These are phyloP conservation scores for Arxiozyma slooffiae DNA, from an alignment of 1,139 yeast species.

Conservation along the genomic window DNA sequence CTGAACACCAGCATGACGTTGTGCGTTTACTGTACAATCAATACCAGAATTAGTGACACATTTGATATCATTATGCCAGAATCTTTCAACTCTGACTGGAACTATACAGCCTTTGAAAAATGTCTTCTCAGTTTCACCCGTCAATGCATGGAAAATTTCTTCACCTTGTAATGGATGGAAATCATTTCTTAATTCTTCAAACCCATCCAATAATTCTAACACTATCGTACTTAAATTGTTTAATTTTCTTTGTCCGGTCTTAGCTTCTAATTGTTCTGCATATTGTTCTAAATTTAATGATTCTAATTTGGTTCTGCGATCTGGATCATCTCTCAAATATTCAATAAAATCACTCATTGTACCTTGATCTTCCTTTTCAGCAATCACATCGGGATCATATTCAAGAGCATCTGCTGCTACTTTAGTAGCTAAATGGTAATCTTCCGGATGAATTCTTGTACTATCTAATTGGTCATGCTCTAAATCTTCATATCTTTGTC, in stretches of 20 bases:
- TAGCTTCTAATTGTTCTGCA: slow-evolving; percentile 80
- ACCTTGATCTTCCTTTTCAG: slow-evolving; percentile 53
- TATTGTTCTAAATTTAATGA: slow-evolving; percentile 84
- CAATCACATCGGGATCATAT: slow-evolving; percentile 87
- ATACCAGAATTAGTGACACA: slow-evolving; percentile 71
- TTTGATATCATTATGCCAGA: slow-evolving; percentile 36
- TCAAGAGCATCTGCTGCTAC: slow-evolving; percentile 98
- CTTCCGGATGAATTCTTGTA: slow-evolving; percentile 96
- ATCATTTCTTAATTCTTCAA: slow-evolving; percentile 70
- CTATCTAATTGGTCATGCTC: slow-evolving; percentile 80
- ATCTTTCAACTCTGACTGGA: slow-evolving; percentile 53
- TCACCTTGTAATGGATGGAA: slow-evolving; percentile 56
- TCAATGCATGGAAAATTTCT: slow-evolving; percentile 79
- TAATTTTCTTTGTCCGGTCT: slow-evolving; percentile 33
- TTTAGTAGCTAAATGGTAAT: slow-evolving; percentile 86
- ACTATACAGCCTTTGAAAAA: slow-evolving; percentile 64
- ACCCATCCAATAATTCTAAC: slow-evolving; percentile 78
- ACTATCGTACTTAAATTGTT: slow-evolving; percentile 50
- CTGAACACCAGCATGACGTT: slow-evolving; percentile 52
- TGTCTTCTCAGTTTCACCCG: slow-evolving; percentile 72
- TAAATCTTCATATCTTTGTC: slow-evolving; percentile 39
- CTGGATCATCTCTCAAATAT: slow-evolving; percentile 71
- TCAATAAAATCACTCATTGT: slow-evolving; percentile 74
- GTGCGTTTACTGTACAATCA: slow-evolving; percentile 59
- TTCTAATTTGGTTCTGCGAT: slow-evolving; percentile 48